Evolutionary conservation across 1,139 yeast genomes (phyloP), one percentile per base, ranked within the genome.

Genomic region (Candida sp.): DNA sequence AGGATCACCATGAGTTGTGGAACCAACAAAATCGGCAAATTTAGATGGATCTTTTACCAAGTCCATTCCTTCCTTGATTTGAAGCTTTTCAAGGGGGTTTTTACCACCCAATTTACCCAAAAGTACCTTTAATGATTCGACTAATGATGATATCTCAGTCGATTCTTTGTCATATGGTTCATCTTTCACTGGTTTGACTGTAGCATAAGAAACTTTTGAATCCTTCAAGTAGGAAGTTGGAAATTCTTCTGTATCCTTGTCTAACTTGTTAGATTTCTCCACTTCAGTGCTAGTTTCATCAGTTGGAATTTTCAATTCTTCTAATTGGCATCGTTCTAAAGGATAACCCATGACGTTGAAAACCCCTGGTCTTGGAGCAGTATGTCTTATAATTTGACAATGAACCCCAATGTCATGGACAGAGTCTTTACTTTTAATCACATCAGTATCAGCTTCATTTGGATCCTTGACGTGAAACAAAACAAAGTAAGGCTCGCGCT

Each of bases 401-500:
- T 86, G 81, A 1, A 87, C 95, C 61, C 97, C 97, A 21, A 86
- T 79, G 22, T 80, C 80, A 60, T 85, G 80, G 29, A 89, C 89
- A 42, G 87, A 83, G 40, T 81, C 84, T 40, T 71, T 73, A 45
- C 71, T 68, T 43, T 73, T 76, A 46, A 89, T 85, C 22, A 85
- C 77, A 56, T 89, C 97, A 8, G 43, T 42, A 57, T 86, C 90
- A 36, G 81, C 79, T 40, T 77, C 80, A 7, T 61, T 59, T 37
- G 81, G 82, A 57, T 87, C 87, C 58, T 83, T 86, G 49, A 85
- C 79, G 55, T 87, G 77, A 63, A 89, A 89, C 45, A 90, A 84
- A 40, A 93, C 95, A 53, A 89, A 82, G 60, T 87, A 87, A n/a
- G 95, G 95, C 51, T 84, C 87, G 52, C 85, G 79, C 46, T 82